These are phyloP conservation scores for Aspergillus uvarum DNA, from an alignment of 2,329 filamentous ascomycete species.

Conservation along the genomic window DNA sequence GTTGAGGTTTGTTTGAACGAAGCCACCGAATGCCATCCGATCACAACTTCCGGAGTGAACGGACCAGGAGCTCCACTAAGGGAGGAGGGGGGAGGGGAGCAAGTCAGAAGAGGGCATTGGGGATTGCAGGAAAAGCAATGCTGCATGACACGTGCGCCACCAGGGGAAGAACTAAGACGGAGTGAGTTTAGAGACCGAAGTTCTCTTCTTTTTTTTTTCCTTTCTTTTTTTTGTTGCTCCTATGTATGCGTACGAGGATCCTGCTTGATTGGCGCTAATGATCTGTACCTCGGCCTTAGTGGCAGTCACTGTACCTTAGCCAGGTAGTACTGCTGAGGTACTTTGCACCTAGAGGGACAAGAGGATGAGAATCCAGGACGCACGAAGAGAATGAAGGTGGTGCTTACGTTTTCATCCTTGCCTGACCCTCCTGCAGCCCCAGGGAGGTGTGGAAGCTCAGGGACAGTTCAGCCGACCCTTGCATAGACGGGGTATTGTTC, in stretches of 20 bases:
- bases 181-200: neutral
- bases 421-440: constrained; percentile 18
- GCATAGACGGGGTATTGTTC: constrained; percentile 14
- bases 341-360: neutral
- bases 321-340: too few relatives aligned
- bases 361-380: constrained; percentile 5
- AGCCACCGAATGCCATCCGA: constrained; percentile 13
- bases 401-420: constrained; percentile 20
- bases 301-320: too few relatives aligned
- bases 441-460: constrained; percentile 11
- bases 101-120: neutral
- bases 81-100: neutral
- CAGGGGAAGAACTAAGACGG: constrained; percentile 3
- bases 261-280: too few relatives aligned
- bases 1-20: constrained; percentile 12
- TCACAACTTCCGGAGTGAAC: constrained; percentile 10
- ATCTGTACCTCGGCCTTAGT: too few relatives aligned
- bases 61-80: constrained; percentile 10
- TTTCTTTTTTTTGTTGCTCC: too few relatives aligned
- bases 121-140: neutral
- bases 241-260: too few relatives aligned
- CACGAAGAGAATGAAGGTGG: constrained; percentile 3
- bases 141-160: constrained; percentile 13
- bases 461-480: constrained; percentile 15
- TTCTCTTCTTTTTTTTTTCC: neutral